Conservation (phyloP, 108 stramenopile genomes). For the Skeletonema costatum region DNA sequence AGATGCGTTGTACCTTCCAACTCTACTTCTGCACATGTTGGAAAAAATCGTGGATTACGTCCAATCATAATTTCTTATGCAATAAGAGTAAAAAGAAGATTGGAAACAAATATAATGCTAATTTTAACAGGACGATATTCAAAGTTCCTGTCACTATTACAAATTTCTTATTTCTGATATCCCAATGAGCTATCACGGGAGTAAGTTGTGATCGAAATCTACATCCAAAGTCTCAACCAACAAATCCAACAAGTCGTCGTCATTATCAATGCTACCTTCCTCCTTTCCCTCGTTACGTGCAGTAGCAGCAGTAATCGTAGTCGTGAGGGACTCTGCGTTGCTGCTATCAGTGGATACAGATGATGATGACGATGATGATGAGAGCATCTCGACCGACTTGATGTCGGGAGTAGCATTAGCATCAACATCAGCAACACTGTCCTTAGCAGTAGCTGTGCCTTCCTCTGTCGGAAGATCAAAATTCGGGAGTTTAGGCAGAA, state of each 20-base stretch:
- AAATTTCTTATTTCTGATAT: background rate
- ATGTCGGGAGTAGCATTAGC: background rate
- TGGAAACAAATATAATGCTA: background rate
- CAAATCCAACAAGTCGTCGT: slow-evolving; percentile 38
- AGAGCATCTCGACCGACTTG: background rate
- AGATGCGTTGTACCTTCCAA: slow-evolving; percentile 22
- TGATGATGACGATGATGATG: background rate
- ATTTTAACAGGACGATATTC: background rate
- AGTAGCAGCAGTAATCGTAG: background rate
- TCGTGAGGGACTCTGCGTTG: background rate
- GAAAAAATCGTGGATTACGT: background rate
- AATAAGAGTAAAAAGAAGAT: too few species aligned
- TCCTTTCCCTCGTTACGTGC: background rate
- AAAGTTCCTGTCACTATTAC: background rate
- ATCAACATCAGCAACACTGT: background rate
- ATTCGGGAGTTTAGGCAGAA: background rate
- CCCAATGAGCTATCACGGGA: background rate
- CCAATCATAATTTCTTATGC: too few species aligned
- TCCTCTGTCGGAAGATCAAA: background rate
- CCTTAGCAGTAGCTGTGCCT: background rate
- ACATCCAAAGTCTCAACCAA: slow-evolving; percentile 36
- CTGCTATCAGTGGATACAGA: background rate
- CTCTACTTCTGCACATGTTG: slow-evolving; percentile 1
- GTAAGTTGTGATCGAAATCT: slow-evolving; percentile 30
- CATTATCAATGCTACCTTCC: background rate